Conservation (phyloP, 2,329 filamentous ascomycete species). For the Verticillium nonalfalfae region DNA sequence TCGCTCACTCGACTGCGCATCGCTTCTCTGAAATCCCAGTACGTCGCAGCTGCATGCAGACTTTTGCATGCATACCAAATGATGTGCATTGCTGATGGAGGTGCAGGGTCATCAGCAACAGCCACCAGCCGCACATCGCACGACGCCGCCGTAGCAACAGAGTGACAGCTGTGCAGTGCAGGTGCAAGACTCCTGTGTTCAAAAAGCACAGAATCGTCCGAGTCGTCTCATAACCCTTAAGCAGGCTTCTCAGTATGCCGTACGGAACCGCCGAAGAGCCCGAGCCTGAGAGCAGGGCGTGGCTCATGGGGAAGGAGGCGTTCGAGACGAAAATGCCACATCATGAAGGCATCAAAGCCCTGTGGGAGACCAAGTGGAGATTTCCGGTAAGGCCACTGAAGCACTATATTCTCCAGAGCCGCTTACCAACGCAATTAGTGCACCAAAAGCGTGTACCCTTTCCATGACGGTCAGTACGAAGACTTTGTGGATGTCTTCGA, state of each 20-base stretch:
- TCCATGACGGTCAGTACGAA: slow-evolving; percentile 63
- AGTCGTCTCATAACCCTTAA: slow-evolving; percentile 11
- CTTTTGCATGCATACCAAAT: too few relatives aligned
- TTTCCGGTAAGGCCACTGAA: slow-evolving; percentile 38
- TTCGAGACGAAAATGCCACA: slow-evolving; percentile 45
- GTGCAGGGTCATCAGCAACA: slow-evolving; percentile 5
- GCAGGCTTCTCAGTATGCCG: slow-evolving; percentile 18
- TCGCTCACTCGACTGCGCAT: slow-evolving; percentile 39
- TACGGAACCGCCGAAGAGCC: slow-evolving; percentile 12
- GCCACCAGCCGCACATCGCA: slow-evolving; percentile 1
- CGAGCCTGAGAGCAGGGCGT: slow-evolving; percentile 19
- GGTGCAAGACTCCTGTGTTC: slow-evolving; percentile 18
- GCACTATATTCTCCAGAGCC: neutral
- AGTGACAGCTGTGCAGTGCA: slow-evolving; percentile 15
- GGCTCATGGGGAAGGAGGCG: slow-evolving; percentile 36
- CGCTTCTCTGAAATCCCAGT: slow-evolving; percentile 40
- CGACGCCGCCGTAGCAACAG: slow-evolving; percentile 18
- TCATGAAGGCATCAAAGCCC: slow-evolving; percentile 50
- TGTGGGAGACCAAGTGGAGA: slow-evolving; percentile 77
- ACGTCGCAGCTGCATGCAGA: slow-evolving; percentile 17
- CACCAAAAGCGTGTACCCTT: slow-evolving; percentile 60
- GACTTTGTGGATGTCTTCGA: slow-evolving; percentile 67
- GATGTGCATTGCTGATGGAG: neutral
- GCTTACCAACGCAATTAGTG: slow-evolving; percentile 27
- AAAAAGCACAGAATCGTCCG: slow-evolving; percentile 24